Base-by-base conservation (phyloP, 768 basidiomycete species). In the Pilatotrama ljubarskyi region DNA sequence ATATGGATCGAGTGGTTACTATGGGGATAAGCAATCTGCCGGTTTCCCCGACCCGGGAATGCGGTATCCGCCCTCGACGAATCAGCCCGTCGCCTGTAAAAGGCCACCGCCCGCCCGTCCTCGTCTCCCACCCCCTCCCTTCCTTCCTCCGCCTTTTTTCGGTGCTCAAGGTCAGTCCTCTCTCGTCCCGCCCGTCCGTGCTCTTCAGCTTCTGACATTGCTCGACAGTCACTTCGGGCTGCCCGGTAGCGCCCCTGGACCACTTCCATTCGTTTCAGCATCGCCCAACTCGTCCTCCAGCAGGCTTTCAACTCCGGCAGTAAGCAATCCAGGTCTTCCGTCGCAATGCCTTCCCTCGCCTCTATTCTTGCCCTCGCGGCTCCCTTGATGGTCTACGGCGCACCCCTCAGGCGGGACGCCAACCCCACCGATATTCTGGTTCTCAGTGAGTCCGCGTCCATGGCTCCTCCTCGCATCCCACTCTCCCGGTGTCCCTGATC, bases 231-330 rank as follows among this genome's bases (percentile, higher is more conserved):
- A 76, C 73, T 83, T 71, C 79, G 82, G 86, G 85, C 80, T 83
- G 87, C 87, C 86, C 77, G 85, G 87, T 79, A 75, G 88, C 86
- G 80, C 82, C 83, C 82, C 77, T 81, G 75, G 77, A 76, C 73
- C 67, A 64, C 64, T 65, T 71, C 68, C 65, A 62, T 66, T 67
- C 66, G 52, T 65, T 64, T 59, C 62, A 52, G 53, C 56, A 47
- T 51, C 49, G 57, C 47, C 55, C 52, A 54, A 61, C 59, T 64
- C 57, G 59, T 60, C 62, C 60, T 66, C 66, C 64, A 67, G 67
- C 69, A 70, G 68, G 68, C 66, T 63, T 68, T 65, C 59, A 32
- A 61, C 59, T 64, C 63, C 65, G 64, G 64, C 66, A 64, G 55
- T 59, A 59, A 46, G 52, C 50, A 24, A 37, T 32, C 53, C 37